Evolutionary conservation across 306 rosid species (phyloP), one percentile per base, ranked within the genome.

Genomic region (Ceratonia siliqua): DNA sequence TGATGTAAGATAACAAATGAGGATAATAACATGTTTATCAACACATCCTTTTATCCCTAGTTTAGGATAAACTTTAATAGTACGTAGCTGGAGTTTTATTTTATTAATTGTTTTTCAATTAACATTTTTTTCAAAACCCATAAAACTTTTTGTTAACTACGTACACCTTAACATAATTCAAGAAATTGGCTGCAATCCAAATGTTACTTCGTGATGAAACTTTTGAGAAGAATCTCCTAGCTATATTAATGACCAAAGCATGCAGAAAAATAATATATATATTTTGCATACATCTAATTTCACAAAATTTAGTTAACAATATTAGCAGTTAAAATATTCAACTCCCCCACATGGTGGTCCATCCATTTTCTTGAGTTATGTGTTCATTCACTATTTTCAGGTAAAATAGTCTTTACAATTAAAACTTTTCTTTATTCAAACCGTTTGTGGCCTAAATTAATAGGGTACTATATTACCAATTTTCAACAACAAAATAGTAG

Each of bases 261-360:
- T 30, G 61, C 33, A 50, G 8, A 71, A 38, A 35, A 59, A n/a
- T 20, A 18, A 45, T n/a, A 43, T 41, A 22, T 28, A 24, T 54
- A 64, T 5, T n/a, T n/a, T n/a, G 2, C 1, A 50, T 22, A 5
- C 22, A 24, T 36, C 12, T 50, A 62, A 70, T 68, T 61, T 53
- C 45, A 22, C 38, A 62, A 72, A 77, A 7, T 50, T 53, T 32
- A 3, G 38, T 36, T n/a, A 68, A 62, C 36, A 41, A 30, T 17
- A 30, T 12, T 71, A 39, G 50, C 58, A n/a, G n/a, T n/a, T n/a
- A 61, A 62, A 46, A 55, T 62, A 74, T 78, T 82, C 22, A 78
- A 69, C 38, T 25, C 53, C 28, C 20, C 24, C 81, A 81, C 81
- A 52, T 81, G 81, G 78, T 81, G 85, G 85, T 81, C 85, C 85